These are phyloP conservation scores for Oehlia diaphana DNA, from an alignment of 192 early-diverging fungal genomes.

Conservation along the genomic window DNA sequence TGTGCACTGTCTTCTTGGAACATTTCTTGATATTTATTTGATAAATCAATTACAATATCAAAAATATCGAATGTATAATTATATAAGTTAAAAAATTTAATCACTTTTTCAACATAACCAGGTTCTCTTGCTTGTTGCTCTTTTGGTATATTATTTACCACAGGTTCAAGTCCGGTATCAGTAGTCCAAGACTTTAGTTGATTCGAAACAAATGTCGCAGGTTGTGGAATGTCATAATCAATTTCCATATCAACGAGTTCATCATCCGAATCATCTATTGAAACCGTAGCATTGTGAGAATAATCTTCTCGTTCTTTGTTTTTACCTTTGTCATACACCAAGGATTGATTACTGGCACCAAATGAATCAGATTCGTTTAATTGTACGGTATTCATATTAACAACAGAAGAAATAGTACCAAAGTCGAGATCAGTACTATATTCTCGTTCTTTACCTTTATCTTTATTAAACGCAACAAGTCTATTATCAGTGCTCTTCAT, in stretches of 20 bases:
- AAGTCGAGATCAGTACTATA: neutral
- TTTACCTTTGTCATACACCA: neutral
- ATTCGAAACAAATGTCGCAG: neutral
- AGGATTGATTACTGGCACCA: neutral
- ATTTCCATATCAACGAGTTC: neutral
- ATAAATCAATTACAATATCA: neutral
- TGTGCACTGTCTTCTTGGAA: neutral
- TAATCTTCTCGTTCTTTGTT: neutral
- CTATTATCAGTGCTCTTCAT: neutral
- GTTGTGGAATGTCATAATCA: neutral
- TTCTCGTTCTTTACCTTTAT: neutral
- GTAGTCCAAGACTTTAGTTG: too few relatives aligned
- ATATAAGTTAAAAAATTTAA: neutral
- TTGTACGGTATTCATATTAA: neutral
- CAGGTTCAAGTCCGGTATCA: too few relatives aligned
- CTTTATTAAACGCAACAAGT: neutral
- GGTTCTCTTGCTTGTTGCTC: neutral
- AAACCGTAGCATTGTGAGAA: too few relatives aligned
- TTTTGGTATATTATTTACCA: too few relatives aligned
- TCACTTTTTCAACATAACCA: neutral
- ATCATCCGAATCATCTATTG: neutral
- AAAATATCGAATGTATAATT: neutral
- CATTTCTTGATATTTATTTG: neutral
- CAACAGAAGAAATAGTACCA: neutral
- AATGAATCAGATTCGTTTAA: neutral